Evolutionary conservation across 257 asterid genomes (phyloP), one percentile per base, ranked within the genome.

Genomic region (Salvia rosmarinus): DNA sequence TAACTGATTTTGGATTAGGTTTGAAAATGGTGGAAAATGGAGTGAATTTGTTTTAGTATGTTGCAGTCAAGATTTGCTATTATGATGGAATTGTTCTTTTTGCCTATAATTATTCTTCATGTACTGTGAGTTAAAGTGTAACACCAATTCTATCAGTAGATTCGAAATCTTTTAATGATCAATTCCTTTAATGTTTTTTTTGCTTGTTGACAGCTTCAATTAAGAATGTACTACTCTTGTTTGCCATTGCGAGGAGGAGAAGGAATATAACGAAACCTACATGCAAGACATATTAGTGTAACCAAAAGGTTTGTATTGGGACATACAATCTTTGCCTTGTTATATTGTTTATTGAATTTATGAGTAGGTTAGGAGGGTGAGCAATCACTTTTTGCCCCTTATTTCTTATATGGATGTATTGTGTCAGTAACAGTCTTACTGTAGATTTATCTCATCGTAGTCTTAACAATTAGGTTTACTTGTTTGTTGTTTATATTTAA

Each of bases 291-390:
- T 58, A 32, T 37, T 42, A 14, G 51, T 16, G 16, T 68, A 9
- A 23, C 16, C 60, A 21, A 39, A 67, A 49, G 49, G 43, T 30
- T 17, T 68, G 62, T 50, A 9, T 62, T 49, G 34, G 42, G 69
- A 34, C 51, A 40, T 10, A 10, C 51, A 16, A 30, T 47, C 13
- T 28, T 25, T 59, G 25, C 35, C 13, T 44, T 30, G 9, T 20
- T 23, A 28, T 34, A 61, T 20, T 30, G 19, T 32, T 14, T 39
- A 16, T 14, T 39, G 30, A 64, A 42, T 16, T 25, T 52, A 40
- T 37, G 34, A 25, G 44, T 49, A 21, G 20, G 19, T 13, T 64
- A 52, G 32, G 52, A 72, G 9, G 43, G 59, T 5, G 42, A 62
- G 9, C 39, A 14, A 51, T 16, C 40, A 4, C 11, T 19, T 66